Evolutionary conservation across 257 asterid genomes (phyloP).

Genomic region (Gentiana straminea): DNA sequence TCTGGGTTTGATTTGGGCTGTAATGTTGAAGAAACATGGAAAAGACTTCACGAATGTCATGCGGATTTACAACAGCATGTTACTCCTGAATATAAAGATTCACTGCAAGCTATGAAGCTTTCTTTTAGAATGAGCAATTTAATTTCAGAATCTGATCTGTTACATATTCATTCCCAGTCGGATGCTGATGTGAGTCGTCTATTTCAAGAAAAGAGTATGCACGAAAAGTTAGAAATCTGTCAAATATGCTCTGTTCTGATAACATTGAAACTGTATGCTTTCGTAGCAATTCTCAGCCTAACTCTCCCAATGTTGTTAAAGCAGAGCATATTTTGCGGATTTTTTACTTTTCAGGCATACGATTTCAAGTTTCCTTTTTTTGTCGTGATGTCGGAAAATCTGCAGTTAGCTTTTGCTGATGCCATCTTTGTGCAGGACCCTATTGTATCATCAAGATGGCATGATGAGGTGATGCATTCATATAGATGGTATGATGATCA

Average conservation of each 20-base stretch:
- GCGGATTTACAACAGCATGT: conserved; percentile 32
- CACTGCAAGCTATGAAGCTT: conserved; percentile 28
- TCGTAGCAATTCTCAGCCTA: too few relatives aligned
- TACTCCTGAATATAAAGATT: conserved; percentile 60
- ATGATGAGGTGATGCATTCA: conserved; percentile 31
- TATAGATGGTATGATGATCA: conserved; percentile 56
- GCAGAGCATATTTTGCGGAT: too few relatives aligned
- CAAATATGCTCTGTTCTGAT: too few relatives aligned
- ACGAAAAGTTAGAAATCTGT: too few relatives aligned
- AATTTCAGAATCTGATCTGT: conserved; percentile 70
- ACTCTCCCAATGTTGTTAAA: too few relatives aligned
- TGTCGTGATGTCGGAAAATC: background rate
- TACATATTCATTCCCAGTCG: conserved; percentile 47
- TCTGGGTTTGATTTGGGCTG: conserved; percentile 16
- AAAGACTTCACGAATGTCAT: conserved; percentile 36
- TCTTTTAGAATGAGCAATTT: conserved; percentile 46
- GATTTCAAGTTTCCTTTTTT: too few relatives aligned
- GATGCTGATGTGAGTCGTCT: conserved; percentile 37
- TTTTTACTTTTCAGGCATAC: background rate
- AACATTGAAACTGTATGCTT: too few relatives aligned
- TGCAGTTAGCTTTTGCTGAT: background rate
- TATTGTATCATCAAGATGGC: conserved; percentile 24
- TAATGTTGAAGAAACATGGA: conserved; percentile 70
- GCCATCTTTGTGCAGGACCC: conserved; percentile 45
- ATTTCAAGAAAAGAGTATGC: too few relatives aligned